A percentile compares a stretch with the other conserved stretches of the same genome.
These are phyloP conservation scores for Botryotinia narcissicola DNA, from an alignment of 2,329 filamentous ascomycete genomes.

Conservation along the genomic window DNA sequence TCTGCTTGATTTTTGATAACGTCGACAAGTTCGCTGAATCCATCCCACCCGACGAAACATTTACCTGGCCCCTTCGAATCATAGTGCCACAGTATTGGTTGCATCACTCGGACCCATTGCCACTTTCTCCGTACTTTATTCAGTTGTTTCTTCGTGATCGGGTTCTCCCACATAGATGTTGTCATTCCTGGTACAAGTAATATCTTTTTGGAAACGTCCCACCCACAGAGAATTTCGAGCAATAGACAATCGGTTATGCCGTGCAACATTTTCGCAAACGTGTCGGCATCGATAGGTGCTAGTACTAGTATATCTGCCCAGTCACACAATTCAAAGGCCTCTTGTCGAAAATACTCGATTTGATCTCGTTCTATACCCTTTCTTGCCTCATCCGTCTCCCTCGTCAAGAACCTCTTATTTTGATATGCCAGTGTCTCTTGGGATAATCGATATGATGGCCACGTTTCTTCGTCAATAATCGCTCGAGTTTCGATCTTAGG, in stretches of 20 bases:
- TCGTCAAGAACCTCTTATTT: constrained; percentile 47
- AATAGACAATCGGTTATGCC: constrained; percentile 80
- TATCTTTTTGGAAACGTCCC: constrained; percentile 83
- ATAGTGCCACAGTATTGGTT: constrained; percentile 81
- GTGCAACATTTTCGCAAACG: constrained; percentile 81
- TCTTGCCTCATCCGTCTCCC: constrained; percentile 29
- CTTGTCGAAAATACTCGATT: constrained; percentile 52
- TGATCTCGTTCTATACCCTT: constrained; percentile 34
- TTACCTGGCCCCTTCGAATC: constrained; percentile 54
- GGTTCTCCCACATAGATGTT: constrained; percentile 83
- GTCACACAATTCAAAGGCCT: constrained; percentile 67
- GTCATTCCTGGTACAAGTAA: constrained; percentile 88
- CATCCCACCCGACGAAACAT: constrained; percentile 58
- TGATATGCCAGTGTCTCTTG: constrained; percentile 61
- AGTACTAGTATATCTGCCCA: constrained; percentile 88
- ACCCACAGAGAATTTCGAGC: constrained; percentile 77
- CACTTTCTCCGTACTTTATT: constrained; percentile 80
- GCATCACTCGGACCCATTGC: constrained; percentile 81
- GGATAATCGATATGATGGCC: constrained; percentile 50
- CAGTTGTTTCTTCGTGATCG: constrained; percentile 82
- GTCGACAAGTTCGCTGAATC: constrained; percentile 68
- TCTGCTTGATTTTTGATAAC: constrained; percentile 77
- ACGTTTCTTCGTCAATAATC: constrained; percentile 63
- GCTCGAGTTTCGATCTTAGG: constrained; percentile 59
- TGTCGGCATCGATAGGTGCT: constrained; percentile 80